Percentiles rank a stretch among this genome's conserved stretches.
phyloP scores from a whole-genome alignment of 345 rosid genomes.

The Populus davidiana region DNA sequence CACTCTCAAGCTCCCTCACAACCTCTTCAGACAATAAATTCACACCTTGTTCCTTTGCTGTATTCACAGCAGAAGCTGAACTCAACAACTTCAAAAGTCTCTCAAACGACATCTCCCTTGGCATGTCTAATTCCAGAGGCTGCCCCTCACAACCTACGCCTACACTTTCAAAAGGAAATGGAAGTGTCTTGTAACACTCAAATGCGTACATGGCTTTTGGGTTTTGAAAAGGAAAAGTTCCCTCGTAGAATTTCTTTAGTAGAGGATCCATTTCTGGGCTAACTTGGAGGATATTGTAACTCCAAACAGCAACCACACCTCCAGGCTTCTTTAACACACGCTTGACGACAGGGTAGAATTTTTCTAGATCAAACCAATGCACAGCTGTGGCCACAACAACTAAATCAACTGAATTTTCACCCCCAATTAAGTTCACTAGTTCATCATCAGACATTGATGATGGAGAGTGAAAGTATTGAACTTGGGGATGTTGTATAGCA shows the following conservation, averaged over 20 bases:
- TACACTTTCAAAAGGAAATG: conserved; percentile 57
- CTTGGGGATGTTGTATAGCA: conserved; percentile 40
- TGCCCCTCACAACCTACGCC: conserved; percentile 35
- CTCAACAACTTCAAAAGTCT: conserved; percentile 43
- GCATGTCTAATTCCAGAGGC: conserved; percentile 49
- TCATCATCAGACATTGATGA: conserved; percentile 49
- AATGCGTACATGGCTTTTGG: conserved; percentile 24
- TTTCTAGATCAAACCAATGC: conserved; percentile 67
- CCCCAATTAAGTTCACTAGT: conserved; percentile 39
- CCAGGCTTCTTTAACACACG: conserved; percentile 57
- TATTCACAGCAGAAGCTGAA: conserved; percentile 46
- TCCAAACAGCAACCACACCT: conserved; percentile 58
- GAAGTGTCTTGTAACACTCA: conserved; percentile 45
- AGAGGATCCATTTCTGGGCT: conserved; percentile 47
- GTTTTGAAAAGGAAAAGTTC: conserved; percentile 39
- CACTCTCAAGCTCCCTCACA: conserved; percentile 44
- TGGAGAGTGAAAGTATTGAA: conserved; percentile 52
- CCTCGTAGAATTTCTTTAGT: conserved; percentile 32
- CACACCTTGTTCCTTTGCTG: conserved; percentile 53
- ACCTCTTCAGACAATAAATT: conserved; percentile 46
- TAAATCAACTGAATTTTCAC: conserved; percentile 54
- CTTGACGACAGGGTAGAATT: conserved; percentile 44
- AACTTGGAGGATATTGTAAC: conserved; percentile 44
- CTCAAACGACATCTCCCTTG: conserved; percentile 50
- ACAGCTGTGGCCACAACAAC: conserved; percentile 54